A percentile compares a stretch with the other conserved stretches of the same genome.
These are phyloP conservation scores for Cyathus striatus DNA, from an alignment of 768 basidiomycete genomes.

Conservation along the genomic window DNA sequence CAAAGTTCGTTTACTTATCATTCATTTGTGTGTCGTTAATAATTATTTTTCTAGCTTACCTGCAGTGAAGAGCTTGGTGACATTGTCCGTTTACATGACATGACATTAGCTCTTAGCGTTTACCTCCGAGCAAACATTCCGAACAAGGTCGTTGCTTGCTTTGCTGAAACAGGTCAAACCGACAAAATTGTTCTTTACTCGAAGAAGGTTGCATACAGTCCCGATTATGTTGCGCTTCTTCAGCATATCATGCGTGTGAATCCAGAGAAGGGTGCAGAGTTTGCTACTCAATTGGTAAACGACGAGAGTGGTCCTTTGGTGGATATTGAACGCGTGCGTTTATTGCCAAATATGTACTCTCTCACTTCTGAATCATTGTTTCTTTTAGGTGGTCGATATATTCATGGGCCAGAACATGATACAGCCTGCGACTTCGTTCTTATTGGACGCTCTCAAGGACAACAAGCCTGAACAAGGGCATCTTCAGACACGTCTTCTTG, in stretches of 20 bases:
- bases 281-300: conserved; percentile 91
- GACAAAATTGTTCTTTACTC: conserved; percentile 98
- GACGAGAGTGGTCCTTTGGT: conserved; percentile 91
- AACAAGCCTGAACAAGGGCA: conserved; percentile 97
- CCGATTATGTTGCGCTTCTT: conserved; percentile 87
- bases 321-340: conserved; percentile 81
- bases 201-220: conserved; percentile 92
- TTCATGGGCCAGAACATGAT: conserved; percentile 99
- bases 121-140: conserved; percentile 97
- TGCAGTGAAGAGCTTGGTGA: conserved; percentile 99
- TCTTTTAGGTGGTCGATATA: conserved; percentile 82
- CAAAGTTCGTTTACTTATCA: conserved; percentile 52
- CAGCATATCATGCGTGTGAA: conserved; percentile 96
- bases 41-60: conserved; percentile 60
- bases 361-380: neutral
- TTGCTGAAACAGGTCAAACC: conserved; percentile 96
- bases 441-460: conserved; percentile 95
- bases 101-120: conserved; percentile 95
- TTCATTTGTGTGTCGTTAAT: conserved; percentile 1
- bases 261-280: conserved; percentile 97
- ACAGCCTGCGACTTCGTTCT: conserved; percentile 96
- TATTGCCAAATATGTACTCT: neutral
- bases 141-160: conserved; percentile 98
- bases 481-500: conserved; percentile 91
- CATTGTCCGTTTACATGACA: conserved; percentile 89